Evolutionary conservation across 2,329 filamentous ascomycete genomes (phyloP), one percentile per base, ranked within the genome.

Genomic region (Venturia nashicola): DNA sequence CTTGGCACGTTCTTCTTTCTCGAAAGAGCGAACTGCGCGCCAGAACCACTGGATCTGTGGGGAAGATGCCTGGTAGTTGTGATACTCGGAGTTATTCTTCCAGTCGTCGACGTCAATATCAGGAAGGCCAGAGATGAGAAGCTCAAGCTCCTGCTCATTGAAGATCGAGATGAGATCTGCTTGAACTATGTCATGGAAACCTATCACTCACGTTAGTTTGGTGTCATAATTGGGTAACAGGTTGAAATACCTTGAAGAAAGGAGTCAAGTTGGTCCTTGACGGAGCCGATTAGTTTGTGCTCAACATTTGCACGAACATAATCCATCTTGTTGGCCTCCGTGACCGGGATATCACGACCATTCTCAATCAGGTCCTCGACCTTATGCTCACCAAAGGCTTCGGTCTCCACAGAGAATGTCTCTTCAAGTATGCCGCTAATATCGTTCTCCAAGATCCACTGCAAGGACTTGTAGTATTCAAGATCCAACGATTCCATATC

Each of bases 1-100:
- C 77, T 99, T 99, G 70, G 94, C 94, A 66, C 91, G 90, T 78
- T 99, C 95, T 78, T 99, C 95, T 78, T 97, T 97, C 79, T 97
- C 95, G 72, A 97, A 99, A 5, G 92, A 96, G 70, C 94, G 87
- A 54, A 99, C 86, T 34, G 94, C 94, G 71, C 95, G 88, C 94
- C 94, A 99, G 85, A 99, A 99, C 94, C 94, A 99, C 75, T 97
- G 92, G 65, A 99, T 96, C 74, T 99, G 95, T 55, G 91, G 90
- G 3, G 94, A 97, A 0, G 92, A 93, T 40, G 90, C 88, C 5
- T 86, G 91, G 78, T 99, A 99, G 76, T 97, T 97, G 77, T 97
- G 93, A 71, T 99, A 97, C 73, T 99, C 95, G 2, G 93, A 96
- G 76, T 97, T 96, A 77, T 90, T 91, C 83, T 96, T 97, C 94